Evolutionary conservation across 164 flowering plant species (phyloP), one percentile per base, ranked within the genome.

Genomic region (Annona squamosa): DNA sequence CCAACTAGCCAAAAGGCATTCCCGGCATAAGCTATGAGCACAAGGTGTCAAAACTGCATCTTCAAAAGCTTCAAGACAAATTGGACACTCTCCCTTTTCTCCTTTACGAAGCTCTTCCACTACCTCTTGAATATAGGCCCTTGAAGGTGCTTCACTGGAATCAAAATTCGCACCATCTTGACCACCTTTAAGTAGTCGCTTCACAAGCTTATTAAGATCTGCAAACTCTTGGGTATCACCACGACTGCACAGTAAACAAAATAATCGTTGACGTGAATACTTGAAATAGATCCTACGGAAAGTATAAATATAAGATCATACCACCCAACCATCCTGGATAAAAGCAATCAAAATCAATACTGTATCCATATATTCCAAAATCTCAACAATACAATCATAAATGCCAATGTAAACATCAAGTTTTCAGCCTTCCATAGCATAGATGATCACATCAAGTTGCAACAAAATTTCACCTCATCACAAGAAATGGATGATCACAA

Each of bases 401-500:
- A 52, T 16, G 13, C 59, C 9, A 52, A 52, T 52, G 13, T 52
- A 52, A 9, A 9, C 13, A 9, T 9, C 9, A 52, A 52, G 59
- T 52, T 5, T 52, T 5, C 59, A 52, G 59, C 59, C 13, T 9
- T 52, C 59, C 9, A 52, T 52, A 6, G 59, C 13, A 52, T 4
- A 48, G 52, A 4, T 48, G 59, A 64, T 46, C n/a, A 18, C 68
- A 48, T 46, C 1, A 63, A 63, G 17, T 61, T 16, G 13, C 13
- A 2, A 45, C 46, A 63, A 13, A 73, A 41, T 19, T 74, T 71
- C 17, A 93, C 99, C 99, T 95, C 97, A 95, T 89, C 63, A 95
- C 99, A 79, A 95, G 97, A 83, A 90, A 95, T 64, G 99, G 99
- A 82, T 95, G 99, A 79, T 95, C 98, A 84, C 99, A 95, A 79